A percentile compares a stretch with the other conserved stretches of the same genome.
phyloP scores from a whole-genome alignment of 208 protist genomes.

The Trypanosoma congolense region DNA sequence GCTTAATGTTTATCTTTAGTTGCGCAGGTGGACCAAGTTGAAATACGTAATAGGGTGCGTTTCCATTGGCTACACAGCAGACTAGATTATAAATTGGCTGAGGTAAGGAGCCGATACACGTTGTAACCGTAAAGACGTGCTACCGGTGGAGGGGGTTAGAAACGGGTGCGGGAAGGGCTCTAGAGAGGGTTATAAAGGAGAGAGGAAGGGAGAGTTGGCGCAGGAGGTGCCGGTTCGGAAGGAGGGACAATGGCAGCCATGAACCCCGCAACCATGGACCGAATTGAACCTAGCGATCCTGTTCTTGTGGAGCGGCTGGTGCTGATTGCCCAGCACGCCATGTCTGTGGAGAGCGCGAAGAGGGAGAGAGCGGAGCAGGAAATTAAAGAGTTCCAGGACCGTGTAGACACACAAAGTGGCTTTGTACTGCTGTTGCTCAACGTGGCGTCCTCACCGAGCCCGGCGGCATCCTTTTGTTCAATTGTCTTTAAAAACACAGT shows the following conservation, averaged over 20 bases:
- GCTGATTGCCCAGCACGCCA: slow-evolving; percentile 31
- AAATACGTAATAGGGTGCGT: too few species aligned
- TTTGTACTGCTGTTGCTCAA: slow-evolving; percentile 65
- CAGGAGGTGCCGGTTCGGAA: too few species aligned
- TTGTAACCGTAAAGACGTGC: too few species aligned
- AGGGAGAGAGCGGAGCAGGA: slow-evolving; percentile 48
- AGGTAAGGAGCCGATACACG: too few species aligned
- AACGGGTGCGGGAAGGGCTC: too few species aligned
- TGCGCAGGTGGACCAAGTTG: too few species aligned
- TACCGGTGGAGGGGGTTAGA: too few species aligned
- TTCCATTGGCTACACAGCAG: too few species aligned
- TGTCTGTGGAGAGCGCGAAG: slow-evolving; percentile 41
- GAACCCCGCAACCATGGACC: slow-evolving; percentile 28
- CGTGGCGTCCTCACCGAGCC: slow-evolving; percentile 23
- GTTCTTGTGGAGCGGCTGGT: slow-evolving; percentile 24
- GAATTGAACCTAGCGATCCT: slow-evolving; percentile 47
- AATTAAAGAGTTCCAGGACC: slow-evolving; percentile 56
- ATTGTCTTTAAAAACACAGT: slow-evolving; percentile 88
- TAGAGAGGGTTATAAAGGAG: too few species aligned
- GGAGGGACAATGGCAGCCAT: background rate
- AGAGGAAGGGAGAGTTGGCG: too few species aligned
- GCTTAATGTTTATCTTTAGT: too few species aligned
- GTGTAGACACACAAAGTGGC: slow-evolving; percentile 59
- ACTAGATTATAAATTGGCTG: too few species aligned
- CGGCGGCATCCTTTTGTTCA: slow-evolving; percentile 50